phyloP scores from a whole-genome alignment of 2,329 filamentous ascomycete genomes.

The Orbilia blumenaviensis region DNA sequence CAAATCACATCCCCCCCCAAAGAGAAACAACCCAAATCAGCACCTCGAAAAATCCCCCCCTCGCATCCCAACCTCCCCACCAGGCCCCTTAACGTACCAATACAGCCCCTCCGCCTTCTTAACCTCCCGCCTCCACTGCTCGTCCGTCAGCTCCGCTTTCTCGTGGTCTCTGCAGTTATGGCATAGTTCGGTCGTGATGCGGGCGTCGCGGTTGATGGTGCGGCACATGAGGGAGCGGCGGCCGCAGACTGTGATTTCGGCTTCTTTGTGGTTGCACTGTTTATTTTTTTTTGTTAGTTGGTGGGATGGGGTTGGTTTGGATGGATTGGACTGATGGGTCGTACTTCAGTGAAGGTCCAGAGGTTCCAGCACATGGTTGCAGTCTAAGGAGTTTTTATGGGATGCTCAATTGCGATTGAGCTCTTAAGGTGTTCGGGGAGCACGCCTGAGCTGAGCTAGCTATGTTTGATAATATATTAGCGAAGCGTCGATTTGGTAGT shows the following conservation, averaged over 20 bases:
- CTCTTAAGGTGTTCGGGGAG: too few relatives aligned
- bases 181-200: constrained; percentile 2
- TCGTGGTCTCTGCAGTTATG: constrained; percentile 22
- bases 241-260: constrained; percentile 31
- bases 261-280: constrained; percentile 43
- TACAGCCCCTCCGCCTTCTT: constrained; percentile 35
- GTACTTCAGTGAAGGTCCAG: constrained; percentile 42
- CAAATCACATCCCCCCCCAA: not conserved
- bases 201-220: constrained; percentile 26
- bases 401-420: too few relatives aligned
- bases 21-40: not conserved
- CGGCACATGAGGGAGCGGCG: constrained; percentile 43
- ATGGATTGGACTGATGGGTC: not conserved
- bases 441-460: too few relatives aligned
- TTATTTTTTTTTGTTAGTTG: not conserved
- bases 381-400: not conserved
- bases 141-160: not conserved
- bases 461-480: too few relatives aligned
- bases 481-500: too few relatives aligned
- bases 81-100: constrained; percentile 45
- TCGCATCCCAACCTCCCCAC: constrained; percentile 34
- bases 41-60: constrained; percentile 36
- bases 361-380: constrained; percentile 49
- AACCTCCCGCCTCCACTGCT: constrained; percentile 1
- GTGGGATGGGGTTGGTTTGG: not conserved